Evolutionary conservation across 805 yeast species (phyloP).

Genomic region (Candida succiphila): DNA sequence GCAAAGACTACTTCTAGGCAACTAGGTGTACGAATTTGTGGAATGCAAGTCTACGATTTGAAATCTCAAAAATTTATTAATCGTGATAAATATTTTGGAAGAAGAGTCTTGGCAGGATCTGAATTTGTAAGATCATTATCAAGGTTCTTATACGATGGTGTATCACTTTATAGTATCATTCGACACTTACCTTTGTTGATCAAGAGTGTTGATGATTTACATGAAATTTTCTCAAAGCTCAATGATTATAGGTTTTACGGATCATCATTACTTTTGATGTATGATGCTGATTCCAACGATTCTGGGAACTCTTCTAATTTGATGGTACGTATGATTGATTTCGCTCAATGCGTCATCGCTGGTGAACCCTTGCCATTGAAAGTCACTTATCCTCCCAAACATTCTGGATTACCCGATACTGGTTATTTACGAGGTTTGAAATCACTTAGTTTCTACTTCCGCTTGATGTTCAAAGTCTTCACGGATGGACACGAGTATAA

Average conservation of each 20-base stretch:
- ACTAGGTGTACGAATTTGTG: constrained; percentile 90
- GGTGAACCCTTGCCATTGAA: constrained; percentile 34
- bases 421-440: constrained; percentile 81
- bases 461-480: constrained; percentile 44
- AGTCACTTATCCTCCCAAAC: constrained; percentile 63
- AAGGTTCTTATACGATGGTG: constrained; percentile 75
- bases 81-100: constrained; percentile 88
- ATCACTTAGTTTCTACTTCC: constrained; percentile 63
- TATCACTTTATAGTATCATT: constrained; percentile 42
- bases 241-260: constrained; percentile 86
- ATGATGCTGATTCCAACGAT: constrained; percentile 47
- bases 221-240: constrained; percentile 41
- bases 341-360: constrained; percentile 84
- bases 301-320: constrained; percentile 10
- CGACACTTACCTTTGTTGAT: constrained; percentile 62
- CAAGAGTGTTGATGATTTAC: constrained; percentile 47
- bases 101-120: constrained; percentile 58
- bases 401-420: constrained; percentile 52
- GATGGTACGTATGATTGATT: constrained; percentile 77
- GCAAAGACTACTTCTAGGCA: constrained; percentile 65
- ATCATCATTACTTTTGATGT: constrained; percentile 78
- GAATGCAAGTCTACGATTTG: constrained; percentile 77
- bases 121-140: constrained; percentile 71
- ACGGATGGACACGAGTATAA: constrained; percentile 27
- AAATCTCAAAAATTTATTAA: constrained; percentile 39